Percentiles rank a stretch among this genome's conserved stretches.
Conservation (phyloP, 2,329 filamentous ascomycete genomes). For the Diplocarpon mali region DNA sequence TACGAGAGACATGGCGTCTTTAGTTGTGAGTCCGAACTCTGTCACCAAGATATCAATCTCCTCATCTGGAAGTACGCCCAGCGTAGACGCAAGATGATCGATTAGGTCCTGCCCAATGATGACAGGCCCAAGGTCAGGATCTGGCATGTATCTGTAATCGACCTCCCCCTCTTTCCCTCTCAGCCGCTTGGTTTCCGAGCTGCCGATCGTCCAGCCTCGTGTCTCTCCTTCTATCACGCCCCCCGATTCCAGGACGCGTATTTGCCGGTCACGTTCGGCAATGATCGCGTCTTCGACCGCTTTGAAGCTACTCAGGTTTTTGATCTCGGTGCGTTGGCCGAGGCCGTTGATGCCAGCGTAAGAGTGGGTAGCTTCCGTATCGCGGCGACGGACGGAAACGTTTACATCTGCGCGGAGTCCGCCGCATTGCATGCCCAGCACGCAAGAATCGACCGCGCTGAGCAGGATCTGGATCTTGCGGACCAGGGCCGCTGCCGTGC, state of each 20-base stretch:
- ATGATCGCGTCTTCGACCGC: conserved; percentile 91
- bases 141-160: conserved; percentile 97
- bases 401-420: conserved; percentile 91
- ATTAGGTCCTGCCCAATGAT: conserved; percentile 64
- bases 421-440: conserved; percentile 85
- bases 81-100: conserved; percentile 44
- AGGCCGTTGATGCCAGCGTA: conserved; percentile 52
- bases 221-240: conserved; percentile 75
- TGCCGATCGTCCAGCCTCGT: conserved; percentile 81
- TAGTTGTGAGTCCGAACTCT: conserved; percentile 58
- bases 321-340: conserved; percentile 90
- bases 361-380: conserved; percentile 28
- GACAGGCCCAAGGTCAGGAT: conserved; percentile 78
- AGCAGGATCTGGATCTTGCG: conserved; percentile 78
- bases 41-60: conserved; percentile 51
- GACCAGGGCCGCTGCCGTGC: conserved; percentile 79
- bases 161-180: conserved; percentile 94
- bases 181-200: conserved; percentile 67
- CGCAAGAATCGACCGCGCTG: conserved; percentile 71
- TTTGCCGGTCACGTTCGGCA: conserved; percentile 83
- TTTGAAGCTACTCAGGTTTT: conserved; percentile 91
- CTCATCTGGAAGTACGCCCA: conserved; percentile 64
- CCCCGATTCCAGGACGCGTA: conserved; percentile 64
- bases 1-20: conserved; percentile 75
- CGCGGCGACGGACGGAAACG: conserved; percentile 64